Evolutionary conservation across 176 grass and related monocot genomes (phyloP).

Genomic region (Saccharum spontaneum): DNA sequence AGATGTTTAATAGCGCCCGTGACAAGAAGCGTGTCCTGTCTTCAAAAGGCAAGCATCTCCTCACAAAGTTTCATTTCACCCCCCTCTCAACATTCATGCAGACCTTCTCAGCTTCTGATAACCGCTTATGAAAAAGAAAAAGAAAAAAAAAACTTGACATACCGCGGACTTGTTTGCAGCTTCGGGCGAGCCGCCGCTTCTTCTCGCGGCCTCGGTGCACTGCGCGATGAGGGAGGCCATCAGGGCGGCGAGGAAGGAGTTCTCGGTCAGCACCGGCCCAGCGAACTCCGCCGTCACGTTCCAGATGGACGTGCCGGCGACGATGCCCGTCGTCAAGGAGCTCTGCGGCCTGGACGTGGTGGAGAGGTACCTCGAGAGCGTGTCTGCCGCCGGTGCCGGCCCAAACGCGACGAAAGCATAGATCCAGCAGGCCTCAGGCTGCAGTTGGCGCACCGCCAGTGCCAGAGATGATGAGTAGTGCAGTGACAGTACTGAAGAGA

Average conservation of each 20-base stretch:
- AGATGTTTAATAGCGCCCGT: slow-evolving; percentile 65
- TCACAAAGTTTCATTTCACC: not conserved
- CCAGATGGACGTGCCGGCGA: slow-evolving; percentile 86
- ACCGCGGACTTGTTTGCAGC: slow-evolving; percentile 33
- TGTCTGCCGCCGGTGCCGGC: not conserved
- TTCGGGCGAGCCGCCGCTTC: slow-evolving; percentile 78
- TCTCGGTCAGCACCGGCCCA: slow-evolving; percentile 7
- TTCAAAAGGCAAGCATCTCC: slow-evolving; percentile 55
- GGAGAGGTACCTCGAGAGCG: slow-evolving; percentile 68
- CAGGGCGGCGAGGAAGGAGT: slow-evolving; percentile 62
- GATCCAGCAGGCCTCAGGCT: not conserved
- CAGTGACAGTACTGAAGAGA: not conserved
- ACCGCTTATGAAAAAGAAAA: not conserved
- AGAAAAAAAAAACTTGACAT: not conserved
- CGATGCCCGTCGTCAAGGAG: slow-evolving; percentile 84
- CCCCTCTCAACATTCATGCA: not conserved
- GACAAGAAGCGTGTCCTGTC: slow-evolving; percentile 69
- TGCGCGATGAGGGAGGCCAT: slow-evolving; percentile 90
- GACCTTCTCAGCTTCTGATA: not conserved
- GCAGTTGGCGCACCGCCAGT: not conserved
- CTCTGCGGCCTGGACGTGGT: slow-evolving; percentile 84
- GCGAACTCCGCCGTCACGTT: slow-evolving; percentile 45
- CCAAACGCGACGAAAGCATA: slow-evolving; percentile 6
- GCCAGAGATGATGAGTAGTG: not conserved
- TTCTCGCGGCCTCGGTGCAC: slow-evolving; percentile 86